Base-by-base conservation (phyloP, 176 grass and related monocot species). In the Tuctoria greenei region DNA sequence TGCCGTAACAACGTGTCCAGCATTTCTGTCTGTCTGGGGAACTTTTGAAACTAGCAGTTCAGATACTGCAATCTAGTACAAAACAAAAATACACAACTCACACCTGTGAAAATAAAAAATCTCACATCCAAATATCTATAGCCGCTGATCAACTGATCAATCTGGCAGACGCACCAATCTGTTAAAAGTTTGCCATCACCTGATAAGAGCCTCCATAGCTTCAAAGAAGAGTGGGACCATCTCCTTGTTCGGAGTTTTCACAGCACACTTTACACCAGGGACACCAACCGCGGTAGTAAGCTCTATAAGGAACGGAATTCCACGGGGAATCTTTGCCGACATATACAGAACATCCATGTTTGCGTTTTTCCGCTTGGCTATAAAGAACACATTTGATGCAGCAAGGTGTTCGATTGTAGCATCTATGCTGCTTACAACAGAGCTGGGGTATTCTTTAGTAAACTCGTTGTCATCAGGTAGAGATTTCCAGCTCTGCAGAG, bases 301-400 rank as follows among this genome's bases (percentile, higher is more conserved):
- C 82, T 99, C 95, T 73, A 99, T 90, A 59, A 99, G 85, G 80
- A 95, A 95, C 5, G 95, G 87, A 71, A 88, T 92, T 50, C 89
- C 89, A 0, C 76, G 87, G 4, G 87, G 92, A 67, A 95, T 83
- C 81, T 90, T 99, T 7, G 76, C 81, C 0, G 93, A 89, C 36
- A 95, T 27, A 81, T 99, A 99, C 60, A 95, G 72, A 55, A 99
- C 79, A 43, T 99, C 91, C 73, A 86, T 88, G 77, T 95, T 99
- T 31, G 70, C 87, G 64, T 99, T 92, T 89, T 50, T 95, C 37
- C 92, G 83, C 79, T 99, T 99, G 41, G 95, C 92, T 8, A 99
- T 84, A 64, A 99, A 99, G 81, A 99, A 99, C 44, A 99, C 85
- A 79, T 99, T 95, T 25, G 86, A 90, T 66, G 82, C 79, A 49